phyloP scores from a whole-genome alignment of 2,329 filamentous ascomycete genomes.

The Alternaria incomplexa region DNA sequence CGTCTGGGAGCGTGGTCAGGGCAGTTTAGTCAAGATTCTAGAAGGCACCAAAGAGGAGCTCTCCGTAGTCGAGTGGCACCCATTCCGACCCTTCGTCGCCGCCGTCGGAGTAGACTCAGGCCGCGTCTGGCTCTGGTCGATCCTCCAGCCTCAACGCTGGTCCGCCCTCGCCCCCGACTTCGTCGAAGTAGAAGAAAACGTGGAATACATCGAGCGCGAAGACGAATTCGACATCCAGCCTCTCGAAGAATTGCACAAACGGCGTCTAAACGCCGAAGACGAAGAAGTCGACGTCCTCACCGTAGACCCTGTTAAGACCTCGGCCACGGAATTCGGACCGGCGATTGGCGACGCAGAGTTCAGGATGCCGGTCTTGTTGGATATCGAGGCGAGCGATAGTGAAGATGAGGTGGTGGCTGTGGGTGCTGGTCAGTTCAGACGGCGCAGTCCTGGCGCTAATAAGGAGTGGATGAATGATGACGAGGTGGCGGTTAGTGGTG shows the following conservation, averaged over 20 bases:
- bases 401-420: constrained; percentile 82
- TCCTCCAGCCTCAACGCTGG: constrained; percentile 94
- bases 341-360: constrained; percentile 64
- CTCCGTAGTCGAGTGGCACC: constrained; percentile 97
- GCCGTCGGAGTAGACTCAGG: constrained; percentile 93
- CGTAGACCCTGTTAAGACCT: constrained; percentile 65
- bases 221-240: constrained; percentile 99
- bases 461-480: constrained; percentile 69
- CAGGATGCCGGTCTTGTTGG: constrained; percentile 89
- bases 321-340: constrained; percentile 56
- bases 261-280: constrained; percentile 87
- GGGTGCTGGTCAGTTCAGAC: constrained; percentile 80
- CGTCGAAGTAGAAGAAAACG: constrained; percentile 96
- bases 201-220: constrained; percentile 92
- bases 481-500: constrained; percentile 50
- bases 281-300: constrained; percentile 92
- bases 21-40: constrained; percentile 93
- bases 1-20: constrained; percentile 94
- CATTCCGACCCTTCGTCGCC: constrained; percentile 81
- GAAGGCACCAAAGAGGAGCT: constrained; percentile 97
- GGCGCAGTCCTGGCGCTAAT: constrained; percentile 79
- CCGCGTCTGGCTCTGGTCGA: constrained; percentile 94
- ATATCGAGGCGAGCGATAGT: constrained; percentile 91
- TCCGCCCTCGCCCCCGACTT: constrained; percentile 96
- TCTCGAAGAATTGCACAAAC: constrained; percentile 90